Base-by-base conservation (phyloP, 2,329 filamentous ascomycete genomes). In the Stachybotrys chlorohalonatus region DNA sequence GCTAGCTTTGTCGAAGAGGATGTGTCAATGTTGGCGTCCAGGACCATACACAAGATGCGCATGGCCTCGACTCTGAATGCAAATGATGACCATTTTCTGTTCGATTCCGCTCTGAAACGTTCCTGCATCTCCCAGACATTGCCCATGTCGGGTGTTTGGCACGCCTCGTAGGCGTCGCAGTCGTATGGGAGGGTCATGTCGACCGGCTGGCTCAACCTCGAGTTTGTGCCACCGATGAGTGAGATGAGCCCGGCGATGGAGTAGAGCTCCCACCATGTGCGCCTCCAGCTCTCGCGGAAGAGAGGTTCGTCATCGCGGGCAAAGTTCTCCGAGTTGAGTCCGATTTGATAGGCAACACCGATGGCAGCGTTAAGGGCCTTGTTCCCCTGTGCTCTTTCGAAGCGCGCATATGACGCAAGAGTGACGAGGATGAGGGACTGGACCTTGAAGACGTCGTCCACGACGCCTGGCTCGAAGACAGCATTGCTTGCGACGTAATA, bases 351-450 rank as follows among this genome's bases (percentile, higher is more conserved):
- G 13, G 54, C 54, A 11, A 55, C 24, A 17, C 45, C 30, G 31
- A 55, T 55, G 50, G 54, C 54, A 16, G 54, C 51, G 31, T 53
- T 53, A 11, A 55, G 54, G 9, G 54, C 54, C 24, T 32, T 53
- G 51, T 55, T 52, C 15, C 54, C 54, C 3, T 47, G 50, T 30
- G 50, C 54, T 32, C 54, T 48, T 36, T 55, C 50, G 31, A 55
- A 55, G 50, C 54, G 54, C 30, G 54, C 54, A 17, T 52, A 55
- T 11, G 54, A 55, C 7, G 54, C 47, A 5, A 55, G 47, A 3
- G 54, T 55, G 46, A 55, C 32, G 31, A 55, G 54, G 39, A 55
- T 52, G 50, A 55, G 51, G 5, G 54, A 32, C 51, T 55, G 54
- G 45, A 55, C 50, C 47, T 55, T 55, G 54, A 55, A 55, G 45